These are phyloP conservation scores for Podochytrium sp. DNA, from an alignment of 192 early-diverging fungal species.

Conservation along the genomic window DNA sequence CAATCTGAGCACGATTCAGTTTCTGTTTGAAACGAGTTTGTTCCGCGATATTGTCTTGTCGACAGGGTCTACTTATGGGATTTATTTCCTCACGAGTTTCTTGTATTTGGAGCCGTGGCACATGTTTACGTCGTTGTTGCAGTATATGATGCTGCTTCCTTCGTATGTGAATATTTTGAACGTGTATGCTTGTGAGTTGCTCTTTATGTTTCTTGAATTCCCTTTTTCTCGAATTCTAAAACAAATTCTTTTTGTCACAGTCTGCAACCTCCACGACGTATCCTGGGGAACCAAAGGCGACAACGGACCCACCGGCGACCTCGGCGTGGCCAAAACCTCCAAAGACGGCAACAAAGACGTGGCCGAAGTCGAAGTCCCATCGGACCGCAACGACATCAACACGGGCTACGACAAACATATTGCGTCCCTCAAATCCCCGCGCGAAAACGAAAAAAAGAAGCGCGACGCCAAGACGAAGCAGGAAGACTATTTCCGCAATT, in stretches of 20 bases:
- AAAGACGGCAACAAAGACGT: conserved; percentile 71
- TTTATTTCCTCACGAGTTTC: conserved; percentile 66
- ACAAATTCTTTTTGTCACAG: neutral
- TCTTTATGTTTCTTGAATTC: neutral
- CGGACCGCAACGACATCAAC: conserved; percentile 79
- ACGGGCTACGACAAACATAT: conserved; percentile 82
- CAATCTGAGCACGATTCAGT: neutral
- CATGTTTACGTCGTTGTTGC: conserved; percentile 73
- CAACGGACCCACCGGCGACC: conserved; percentile 58
- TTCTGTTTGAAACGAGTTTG: neutral
- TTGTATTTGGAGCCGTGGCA: conserved; percentile 79
- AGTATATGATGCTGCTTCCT: conserved; percentile 80
- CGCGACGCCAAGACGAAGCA: conserved; percentile 81
- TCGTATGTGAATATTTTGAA: conserved; percentile 90
- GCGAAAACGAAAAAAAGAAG: conserved; percentile 57
- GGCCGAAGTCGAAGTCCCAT: conserved; percentile 77
- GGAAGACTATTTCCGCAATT: conserved; percentile 88
- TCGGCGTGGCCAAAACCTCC: conserved; percentile 77
- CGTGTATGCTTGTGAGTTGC: conserved; percentile 78
- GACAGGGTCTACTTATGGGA: conserved; percentile 66
- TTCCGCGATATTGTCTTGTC: conserved; percentile 19
- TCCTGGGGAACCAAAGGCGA: conserved; percentile 97
- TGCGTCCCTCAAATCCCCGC: conserved; percentile 58
- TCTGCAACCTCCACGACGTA: conserved; percentile 94
- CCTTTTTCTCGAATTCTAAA: neutral